Percentiles rank a stretch among this genome's conserved stretches.
These are phyloP conservation scores for Clavaria fumosa DNA, from an alignment of 768 basidiomycete species.

Conservation along the genomic window DNA sequence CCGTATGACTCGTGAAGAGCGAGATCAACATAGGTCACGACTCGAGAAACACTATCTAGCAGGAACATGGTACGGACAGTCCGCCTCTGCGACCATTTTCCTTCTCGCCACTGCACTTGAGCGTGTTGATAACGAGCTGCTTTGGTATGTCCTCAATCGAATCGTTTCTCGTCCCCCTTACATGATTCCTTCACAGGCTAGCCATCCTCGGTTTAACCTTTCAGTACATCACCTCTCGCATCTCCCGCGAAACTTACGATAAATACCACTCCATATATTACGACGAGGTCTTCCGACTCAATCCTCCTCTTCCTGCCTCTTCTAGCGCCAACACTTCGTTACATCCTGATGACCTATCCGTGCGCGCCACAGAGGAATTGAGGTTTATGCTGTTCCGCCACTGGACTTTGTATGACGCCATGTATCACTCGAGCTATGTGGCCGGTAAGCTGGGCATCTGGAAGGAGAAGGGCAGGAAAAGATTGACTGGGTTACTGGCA, in stretches of 20 bases:
- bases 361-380: constrained; percentile 77
- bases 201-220: constrained; percentile 64
- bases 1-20: constrained; percentile 57
- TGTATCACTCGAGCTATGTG: constrained; percentile 95
- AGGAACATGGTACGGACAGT: constrained; percentile 82
- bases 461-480: constrained; percentile 86
- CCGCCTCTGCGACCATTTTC: constrained; percentile 79
- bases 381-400: constrained; percentile 92
- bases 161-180: neutral
- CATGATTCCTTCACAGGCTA: constrained; percentile 5
- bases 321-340: constrained; percentile 31
- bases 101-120: constrained; percentile 82
- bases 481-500: constrained; percentile 79
- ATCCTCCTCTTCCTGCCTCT: constrained; percentile 33
- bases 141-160: constrained; percentile 46
- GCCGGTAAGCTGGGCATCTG: constrained; percentile 91
- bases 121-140: constrained; percentile 81
- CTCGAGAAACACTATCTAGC: constrained; percentile 72
- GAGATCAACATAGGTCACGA: constrained; percentile 41
- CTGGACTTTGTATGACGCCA: constrained; percentile 96
- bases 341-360: constrained; percentile 70
- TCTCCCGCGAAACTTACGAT: constrained; percentile 80
- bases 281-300: constrained; percentile 89
- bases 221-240: constrained; percentile 79
- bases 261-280: constrained; percentile 62